Evolutionary conservation across 257 asterid genomes (phyloP), one percentile per base, ranked within the genome.

Genomic region (Solanum tacnaense): DNA sequence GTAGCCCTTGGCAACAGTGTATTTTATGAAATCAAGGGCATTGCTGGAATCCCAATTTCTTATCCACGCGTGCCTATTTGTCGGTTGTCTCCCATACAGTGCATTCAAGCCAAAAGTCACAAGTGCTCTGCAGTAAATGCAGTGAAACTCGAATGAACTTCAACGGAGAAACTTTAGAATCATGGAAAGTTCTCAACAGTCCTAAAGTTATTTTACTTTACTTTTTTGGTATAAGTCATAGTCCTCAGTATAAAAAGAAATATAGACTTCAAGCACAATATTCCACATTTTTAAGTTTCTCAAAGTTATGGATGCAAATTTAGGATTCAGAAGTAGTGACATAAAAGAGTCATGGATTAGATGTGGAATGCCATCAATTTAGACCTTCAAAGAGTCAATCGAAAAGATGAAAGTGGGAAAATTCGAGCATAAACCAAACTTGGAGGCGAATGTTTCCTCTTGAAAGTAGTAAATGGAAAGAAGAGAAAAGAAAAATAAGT

Each of bases 81-180:
- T 67, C 82, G 76, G 92, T 75, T 68, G 97, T 91, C 99, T 92
- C 84, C 99, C 99, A 21, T 91, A 58, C n/a, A 97, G 92, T 60
- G 99, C 99, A 89, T 97, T 97, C 89, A 97, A 92, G 82, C 99
- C 98, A 86, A 97, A 97, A 15, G 99, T 95, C 86, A 90, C 92
- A 74, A 96, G 46, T 87, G 91, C 94, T 71, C 99, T 96, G 95
- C 91, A 91, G 90, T 35, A 82, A 68, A 85, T 27, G 44, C 67
- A 68, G 81, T 16, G 29, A 60, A 39, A 65, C 41, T 67, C 12
- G 9, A 35, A 72, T 82, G 70, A 81, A 82, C 29, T 46, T 49
- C 70, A 46, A 82, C 18, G 68, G 85, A 12, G 70, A 9, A 49
- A 9, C n/a, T 49, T 49, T 29, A 41, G 65, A 79, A 44, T 25